These are phyloP conservation scores for Mrakiaceae sp. DNA, from an alignment of 1,284 basidiomycete species.

Conservation along the genomic window DNA sequence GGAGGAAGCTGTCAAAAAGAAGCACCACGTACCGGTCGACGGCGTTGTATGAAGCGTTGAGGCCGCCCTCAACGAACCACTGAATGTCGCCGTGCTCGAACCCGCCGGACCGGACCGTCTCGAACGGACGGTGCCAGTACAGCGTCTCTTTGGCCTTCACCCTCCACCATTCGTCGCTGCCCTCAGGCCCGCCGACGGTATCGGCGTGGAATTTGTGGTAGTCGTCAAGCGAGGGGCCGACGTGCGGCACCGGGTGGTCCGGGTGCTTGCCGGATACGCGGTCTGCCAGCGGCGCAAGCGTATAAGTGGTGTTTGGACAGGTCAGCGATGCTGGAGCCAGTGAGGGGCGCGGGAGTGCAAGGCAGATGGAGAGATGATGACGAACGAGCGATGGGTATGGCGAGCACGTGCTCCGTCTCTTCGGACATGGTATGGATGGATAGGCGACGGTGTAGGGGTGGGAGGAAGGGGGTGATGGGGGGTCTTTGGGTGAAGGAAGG, in stretches of 20 bases:
- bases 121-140: conserved; percentile 85
- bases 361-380: too few species aligned
- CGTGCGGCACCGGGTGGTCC: conserved; percentile 16
- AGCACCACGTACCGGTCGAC: conserved; percentile 58
- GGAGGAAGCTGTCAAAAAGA: neutral
- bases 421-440: too few species aligned
- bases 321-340: too few species aligned
- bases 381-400: too few species aligned
- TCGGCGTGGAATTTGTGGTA: conserved; percentile 57
- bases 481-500: too few species aligned
- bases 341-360: too few species aligned
- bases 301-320: too few species aligned
- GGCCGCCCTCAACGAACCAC: conserved; percentile 86
- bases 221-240: conserved; percentile 61
- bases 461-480: too few species aligned
- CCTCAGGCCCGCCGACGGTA: conserved; percentile 51
- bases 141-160: conserved; percentile 69
- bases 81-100: conserved; percentile 81
- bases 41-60: conserved; percentile 94
- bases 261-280: conserved; percentile 4
- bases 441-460: too few species aligned
- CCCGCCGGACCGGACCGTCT: conserved; percentile 70
- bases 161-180: conserved; percentile 77
- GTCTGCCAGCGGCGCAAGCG: neutral
- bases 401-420: too few species aligned